Conservation (phyloP, 352 stramenopile species). For the Blastocystis sp. region DNA sequence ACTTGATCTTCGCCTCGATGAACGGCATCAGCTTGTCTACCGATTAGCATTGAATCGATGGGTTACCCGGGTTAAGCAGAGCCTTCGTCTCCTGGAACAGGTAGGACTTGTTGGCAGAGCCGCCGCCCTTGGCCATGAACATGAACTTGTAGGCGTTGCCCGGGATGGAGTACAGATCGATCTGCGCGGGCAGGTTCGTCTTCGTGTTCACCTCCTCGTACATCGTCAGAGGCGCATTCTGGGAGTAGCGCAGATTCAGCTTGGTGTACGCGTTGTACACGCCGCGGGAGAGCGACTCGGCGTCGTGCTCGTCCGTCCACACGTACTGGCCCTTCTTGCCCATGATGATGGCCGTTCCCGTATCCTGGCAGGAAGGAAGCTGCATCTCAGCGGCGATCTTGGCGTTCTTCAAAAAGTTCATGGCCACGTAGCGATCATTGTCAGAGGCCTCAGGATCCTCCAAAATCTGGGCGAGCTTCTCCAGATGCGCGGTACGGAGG, state of each 20-base stretch:
- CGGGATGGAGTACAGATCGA: slow-evolving; percentile 79
- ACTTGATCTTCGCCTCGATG: slow-evolving; percentile 83
- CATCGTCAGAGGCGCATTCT: slow-evolving; percentile 83
- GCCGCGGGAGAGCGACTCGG: slow-evolving; percentile 77
- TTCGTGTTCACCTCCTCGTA: slow-evolving; percentile 85
- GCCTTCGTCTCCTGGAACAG: slow-evolving; percentile 87
- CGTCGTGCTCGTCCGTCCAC: slow-evolving; percentile 82
- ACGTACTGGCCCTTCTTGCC: slow-evolving; percentile 81
- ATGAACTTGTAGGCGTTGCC: slow-evolving; percentile 82
- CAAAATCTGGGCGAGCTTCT: slow-evolving; percentile 81
- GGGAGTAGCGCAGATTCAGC: slow-evolving; percentile 81
- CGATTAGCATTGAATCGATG: background rate
- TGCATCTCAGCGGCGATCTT: slow-evolving; percentile 80
- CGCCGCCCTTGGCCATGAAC: slow-evolving; percentile 85
- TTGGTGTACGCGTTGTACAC: slow-evolving; percentile 82
- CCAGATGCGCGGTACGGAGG: slow-evolving; percentile 79
- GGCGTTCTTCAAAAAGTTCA: slow-evolving; percentile 85
- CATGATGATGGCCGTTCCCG: slow-evolving; percentile 83
- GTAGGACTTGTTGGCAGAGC: slow-evolving; percentile 85
- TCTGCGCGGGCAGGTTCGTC: slow-evolving; percentile 83
- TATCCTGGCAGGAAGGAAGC: slow-evolving; percentile 83
- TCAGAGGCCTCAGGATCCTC: slow-evolving; percentile 82
- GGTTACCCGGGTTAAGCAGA: slow-evolving; percentile 77
- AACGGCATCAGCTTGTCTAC: slow-evolving; percentile 76
- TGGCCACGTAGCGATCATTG: slow-evolving; percentile 84